Conservation (phyloP, 1,284 basidiomycete genomes). For the Hymenochaete sp. region DNA sequence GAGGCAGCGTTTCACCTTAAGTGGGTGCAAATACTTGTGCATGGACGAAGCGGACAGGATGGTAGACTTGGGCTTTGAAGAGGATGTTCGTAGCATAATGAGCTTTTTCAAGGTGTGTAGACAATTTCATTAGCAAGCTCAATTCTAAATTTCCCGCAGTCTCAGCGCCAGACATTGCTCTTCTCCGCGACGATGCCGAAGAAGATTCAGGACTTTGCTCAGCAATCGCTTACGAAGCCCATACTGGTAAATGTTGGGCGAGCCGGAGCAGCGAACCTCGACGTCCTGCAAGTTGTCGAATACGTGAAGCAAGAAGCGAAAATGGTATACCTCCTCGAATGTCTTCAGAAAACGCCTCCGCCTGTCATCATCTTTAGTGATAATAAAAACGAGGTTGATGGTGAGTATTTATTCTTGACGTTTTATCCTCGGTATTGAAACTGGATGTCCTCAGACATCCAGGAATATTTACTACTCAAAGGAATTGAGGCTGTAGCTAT, state of each 20-base stretch:
- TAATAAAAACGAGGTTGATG: conserved; percentile 99
- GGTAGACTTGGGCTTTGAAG: conserved; percentile 99
- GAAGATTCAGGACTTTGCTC: conserved; percentile 98
- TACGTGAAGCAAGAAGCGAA: conserved; percentile 99
- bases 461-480: conserved; percentile 94
- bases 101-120: conserved; percentile 83
- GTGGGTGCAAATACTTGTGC: conserved; percentile 89
- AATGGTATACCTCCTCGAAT: conserved; percentile 97
- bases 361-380: conserved; percentile 98
- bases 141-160: conserved; percentile 36
- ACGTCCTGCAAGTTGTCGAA: conserved; percentile 96
- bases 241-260: conserved; percentile 96
- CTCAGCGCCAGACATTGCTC: conserved; percentile 92
- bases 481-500: conserved; percentile 98
- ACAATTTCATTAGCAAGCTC: background rate
- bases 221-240: conserved; percentile 87
- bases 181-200: conserved; percentile 99
- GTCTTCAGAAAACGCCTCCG: conserved; percentile 96
- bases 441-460: conserved; percentile 76
- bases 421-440: background rate
- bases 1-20: conserved; percentile 86
- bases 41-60: conserved; percentile 99
- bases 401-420: conserved; percentile 33
- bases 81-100: conserved; percentile 98
- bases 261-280: conserved; percentile 94